Evolutionary conservation across 768 basidiomycete species (phyloP), one percentile per base, ranked within the genome.

Genomic region (Pisolithus orientalis): DNA sequence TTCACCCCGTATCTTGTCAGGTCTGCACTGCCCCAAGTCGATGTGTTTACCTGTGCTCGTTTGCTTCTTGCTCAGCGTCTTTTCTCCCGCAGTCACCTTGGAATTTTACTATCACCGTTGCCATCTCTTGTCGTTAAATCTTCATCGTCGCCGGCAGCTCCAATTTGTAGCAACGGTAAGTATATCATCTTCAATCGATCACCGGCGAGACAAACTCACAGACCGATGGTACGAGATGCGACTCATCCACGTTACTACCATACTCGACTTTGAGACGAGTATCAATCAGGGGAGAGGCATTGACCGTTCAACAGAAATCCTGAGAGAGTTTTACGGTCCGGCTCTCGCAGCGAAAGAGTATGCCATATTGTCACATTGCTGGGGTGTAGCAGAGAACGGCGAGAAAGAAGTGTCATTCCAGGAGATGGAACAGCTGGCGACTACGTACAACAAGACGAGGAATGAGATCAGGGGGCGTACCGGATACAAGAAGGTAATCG

Each of bases 241-340:
- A 44, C 29, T 42, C 21, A 14, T 50, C 1, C 2, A 53, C 60
- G 62, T 66, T 58, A 62, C 66, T 62, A 61, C 62, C 55, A 39
- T 39, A 6, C 55, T 54, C 58, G 58, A 55, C 57, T 54, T 59
- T 61, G 59, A 39, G 56, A 7, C 7, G 28, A 7, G 2, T 29
- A 5, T 5, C 28, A 29, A 7, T 29, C 5, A 7, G 28, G 56
- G 24, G 24, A 47, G 39, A 13, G 11, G 5, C 13, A 10, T 39
- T 14, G 39, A 39, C 17, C 39, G 5, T 21, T 21, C 13, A 39
- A 21, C 4, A 14, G 17, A 39, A 21, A 10, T 39, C 39, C 39
- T 39, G 39, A 39, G 17, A 39, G 17, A 14, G 13, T 39, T 39
- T 21, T 14, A 37, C 25, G 24, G 13, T 17, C 48, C 17, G 45